Evolutionary conservation across 2,329 filamentous ascomycete species (phyloP), one percentile per base, ranked within the genome.

Genomic region (Diaporthe helianthi): DNA sequence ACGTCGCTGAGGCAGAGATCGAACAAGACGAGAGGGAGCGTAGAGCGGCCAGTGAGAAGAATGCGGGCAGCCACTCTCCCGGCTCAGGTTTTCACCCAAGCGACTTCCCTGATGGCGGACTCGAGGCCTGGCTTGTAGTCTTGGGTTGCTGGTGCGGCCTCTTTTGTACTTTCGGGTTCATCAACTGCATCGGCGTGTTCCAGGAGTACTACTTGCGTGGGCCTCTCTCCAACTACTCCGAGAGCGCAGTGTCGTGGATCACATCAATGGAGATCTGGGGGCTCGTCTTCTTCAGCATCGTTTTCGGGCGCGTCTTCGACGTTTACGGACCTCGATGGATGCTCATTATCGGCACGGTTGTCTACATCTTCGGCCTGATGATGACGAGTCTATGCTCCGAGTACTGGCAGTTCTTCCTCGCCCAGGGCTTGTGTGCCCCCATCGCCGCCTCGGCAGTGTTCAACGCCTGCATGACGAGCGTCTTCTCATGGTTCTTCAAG

Each of bases 361-460:
- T 87, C 55, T 85, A 87, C 73, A 78, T 88, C 36, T 85, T 90
- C 67, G 85, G 85, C 5, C 75, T 90, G 12, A 90, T 90, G 87
- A 87, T 90, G 85, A 83, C 85, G 1, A 85, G 83, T 46, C 79
- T 90, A 22, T 75, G 75, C 12, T 75, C 74, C 49, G 46, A 79
- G 71, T 82, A 79, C 75, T 82, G 80, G 73, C 80, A 82, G 73
- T 76, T 81, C 73, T 73, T 82, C 69, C 78, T 82, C 5, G 75
- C 79, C 19, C 80, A 82, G 73, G 75, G 75, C 33, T 63, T 82
- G 38, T 74, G 79, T 24, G 72, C 72, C 41, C 73, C 76, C 22
- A 66, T 81, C 19, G 80, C 78, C 19, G 77, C 76, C 69, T 75
- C 77, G 22, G 80, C 76, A 44, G 73, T 79, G 49, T 80, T 81